A percentile compares a stretch with the other conserved stretches of the same genome.
phyloP scores from a whole-genome alignment of 2,329 filamentous ascomycete genomes.

The Colletotrichum melonis region DNA sequence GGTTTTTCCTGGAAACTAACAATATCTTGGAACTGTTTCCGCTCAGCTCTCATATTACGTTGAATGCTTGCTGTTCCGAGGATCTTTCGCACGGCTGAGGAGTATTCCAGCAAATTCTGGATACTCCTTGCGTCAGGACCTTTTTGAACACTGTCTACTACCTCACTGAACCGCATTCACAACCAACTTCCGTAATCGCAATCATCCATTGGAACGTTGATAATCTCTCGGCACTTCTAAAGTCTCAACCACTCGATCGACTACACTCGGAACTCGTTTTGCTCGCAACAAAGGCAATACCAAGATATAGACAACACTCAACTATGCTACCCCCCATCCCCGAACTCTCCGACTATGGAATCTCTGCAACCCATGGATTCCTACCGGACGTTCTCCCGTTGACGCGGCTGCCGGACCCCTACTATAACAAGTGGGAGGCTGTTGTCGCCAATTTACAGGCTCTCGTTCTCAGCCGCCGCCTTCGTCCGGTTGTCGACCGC shows the following conservation, averaged over 20 bases:
- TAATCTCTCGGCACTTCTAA: neutral
- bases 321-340: conserved; percentile 71
- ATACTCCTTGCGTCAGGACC: conserved; percentile 74
- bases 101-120: conserved; percentile 69
- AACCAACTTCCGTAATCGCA: conserved; percentile 18
- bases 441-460: conserved; percentile 87
- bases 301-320: neutral
- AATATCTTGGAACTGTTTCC: neutral
- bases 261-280: neutral
- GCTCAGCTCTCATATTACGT: neutral
- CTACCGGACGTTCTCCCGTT: conserved; percentile 85
- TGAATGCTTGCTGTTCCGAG: conserved; percentile 29
- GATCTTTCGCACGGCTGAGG: conserved; percentile 68
- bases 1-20: neutral
- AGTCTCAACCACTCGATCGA: neutral
- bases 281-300: neutral
- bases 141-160: conserved; percentile 37
- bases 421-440: conserved; percentile 96
- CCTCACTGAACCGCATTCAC: conserved; percentile 9
- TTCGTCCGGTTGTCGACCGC: conserved; percentile 82
- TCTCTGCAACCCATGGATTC: conserved; percentile 85
- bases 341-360: conserved; percentile 79
- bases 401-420: conserved; percentile 83
- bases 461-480: conserved; percentile 84
- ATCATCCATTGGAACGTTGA: neutral